A percentile compares a stretch with the other conserved stretches of the same genome.
Evolutionary conservation across 331 rosid species (phyloP).

Genomic region (Erythrophleum ivorense): DNA sequence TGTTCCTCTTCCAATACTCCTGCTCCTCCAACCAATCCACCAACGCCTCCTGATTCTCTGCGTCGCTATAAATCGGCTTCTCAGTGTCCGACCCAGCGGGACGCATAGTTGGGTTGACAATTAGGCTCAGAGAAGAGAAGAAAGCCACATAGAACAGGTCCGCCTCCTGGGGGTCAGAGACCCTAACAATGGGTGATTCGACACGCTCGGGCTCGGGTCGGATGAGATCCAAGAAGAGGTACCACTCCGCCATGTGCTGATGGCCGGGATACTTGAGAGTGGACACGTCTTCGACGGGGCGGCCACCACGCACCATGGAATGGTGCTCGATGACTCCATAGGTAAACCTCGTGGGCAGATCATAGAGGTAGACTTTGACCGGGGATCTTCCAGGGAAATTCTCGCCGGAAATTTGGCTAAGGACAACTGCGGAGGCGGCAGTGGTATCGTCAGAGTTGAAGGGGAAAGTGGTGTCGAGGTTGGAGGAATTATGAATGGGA

Average conservation of each 20-base stretch:
- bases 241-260: conserved; percentile 98
- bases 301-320: conserved; percentile 73
- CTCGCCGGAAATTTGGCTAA: conserved; percentile 9
- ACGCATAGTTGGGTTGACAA: conserved; percentile 60
- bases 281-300: conserved; percentile 27
- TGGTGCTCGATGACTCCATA: conserved; percentile 73
- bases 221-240: conserved; percentile 64
- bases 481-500: conserved; percentile 42
- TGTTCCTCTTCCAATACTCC: conserved; percentile 78
- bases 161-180: conserved; percentile 79
- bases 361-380: conserved; percentile 67
- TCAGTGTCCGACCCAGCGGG: conserved; percentile 44
- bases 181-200: conserved; percentile 63
- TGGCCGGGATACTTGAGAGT: conserved; percentile 87
- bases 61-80: conserved; percentile 64
- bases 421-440: conserved; percentile 38
- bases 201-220: conserved; percentile 57
- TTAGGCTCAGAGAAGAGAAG: conserved; percentile 85
- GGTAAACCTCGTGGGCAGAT: conserved; percentile 75
- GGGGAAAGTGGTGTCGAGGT: conserved; percentile 47
- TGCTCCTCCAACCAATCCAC: conserved; percentile 83
- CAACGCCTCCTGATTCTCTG: conserved; percentile 79
- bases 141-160: conserved; percentile 83
- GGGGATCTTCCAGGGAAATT: neutral
- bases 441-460: conserved; percentile 30